Percentiles rank a stretch among this genome's conserved stretches.
Evolutionary conservation across 257 asterid species (phyloP).

Genomic region (Solanum lignicaule): DNA sequence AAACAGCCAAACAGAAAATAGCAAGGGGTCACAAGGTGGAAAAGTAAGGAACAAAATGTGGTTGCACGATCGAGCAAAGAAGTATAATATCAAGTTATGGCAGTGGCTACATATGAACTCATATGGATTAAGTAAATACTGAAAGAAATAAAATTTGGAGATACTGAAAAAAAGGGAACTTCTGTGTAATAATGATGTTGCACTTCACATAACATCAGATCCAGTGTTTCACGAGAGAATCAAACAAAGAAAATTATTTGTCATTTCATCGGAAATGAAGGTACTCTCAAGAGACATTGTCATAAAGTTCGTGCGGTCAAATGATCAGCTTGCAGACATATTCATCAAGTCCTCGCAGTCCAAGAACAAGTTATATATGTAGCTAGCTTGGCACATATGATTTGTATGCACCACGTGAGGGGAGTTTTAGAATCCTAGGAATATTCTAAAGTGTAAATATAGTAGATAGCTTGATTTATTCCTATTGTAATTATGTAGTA

Average conservation of each 20-base stretch:
- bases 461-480: background rate
- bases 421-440: background rate
- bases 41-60: background rate
- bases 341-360: background rate
- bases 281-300: background rate
- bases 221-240: background rate
- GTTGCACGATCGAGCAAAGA: background rate
- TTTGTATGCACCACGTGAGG: background rate
- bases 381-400: background rate
- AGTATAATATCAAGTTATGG: background rate
- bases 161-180: background rate
- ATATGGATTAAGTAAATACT: background rate
- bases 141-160: background rate
- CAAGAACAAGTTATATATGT: background rate
- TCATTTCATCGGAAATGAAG: background rate
- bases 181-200: background rate
- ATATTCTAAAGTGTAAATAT: background rate
- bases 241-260: background rate
- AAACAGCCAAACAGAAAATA: background rate
- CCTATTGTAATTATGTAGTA: background rate
- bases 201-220: background rate
- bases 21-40: background rate
- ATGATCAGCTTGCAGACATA: background rate
- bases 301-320: background rate
- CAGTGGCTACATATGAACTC: background rate